Base-by-base conservation (phyloP, 1,139 yeast genomes). In the Diutina mesorugosa region DNA sequence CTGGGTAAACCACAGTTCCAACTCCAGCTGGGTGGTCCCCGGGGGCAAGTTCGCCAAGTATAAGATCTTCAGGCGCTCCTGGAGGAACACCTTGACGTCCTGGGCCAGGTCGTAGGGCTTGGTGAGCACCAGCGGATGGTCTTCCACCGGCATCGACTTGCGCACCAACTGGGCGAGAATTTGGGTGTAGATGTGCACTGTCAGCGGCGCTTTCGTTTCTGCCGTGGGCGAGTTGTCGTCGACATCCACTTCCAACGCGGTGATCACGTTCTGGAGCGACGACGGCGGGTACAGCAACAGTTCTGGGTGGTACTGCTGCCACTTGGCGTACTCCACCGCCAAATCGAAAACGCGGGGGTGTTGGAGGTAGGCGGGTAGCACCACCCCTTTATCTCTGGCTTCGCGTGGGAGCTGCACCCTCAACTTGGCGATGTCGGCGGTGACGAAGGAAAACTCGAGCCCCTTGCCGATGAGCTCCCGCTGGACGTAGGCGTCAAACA, bases 1-100 rank as follows among this genome's bases (percentile, higher is more conserved):
- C 66, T 87, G 95, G 4, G 90, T 83, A 66, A 90, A 90, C 97
- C 97, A 91, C 48, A 86, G 79, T 71, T 91, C 97, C 56, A 91
- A 73, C 68, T 91, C 97, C 48, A 90, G 80, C 68, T 90, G 97
- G 1, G 97, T 90, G 5, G 95, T 88, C 64, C 90, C 97, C 48
- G 75, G 74, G 1, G 97, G 91, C 61, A 91, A 72, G 67, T 89
- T 90, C 12, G 87, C 78, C 69, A 91, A 73, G 67, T 83, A 88
- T 56, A 90, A 69, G n/a, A 90, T 87, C 64, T 85, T 85, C 2
- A 96, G 87, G 58, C 85, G 75, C 68, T 90, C 97, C 12, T 77
- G 72, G 55, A 83, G 67, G 65, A 91, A 91, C 2, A 82, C 81
- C 55, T 79, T 73, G 55, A 84, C 78, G 65, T 91, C 97, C 47